phyloP scores from a whole-genome alignment of 2,329 filamentous ascomycete species.

The Aspergillus phoenicis region DNA sequence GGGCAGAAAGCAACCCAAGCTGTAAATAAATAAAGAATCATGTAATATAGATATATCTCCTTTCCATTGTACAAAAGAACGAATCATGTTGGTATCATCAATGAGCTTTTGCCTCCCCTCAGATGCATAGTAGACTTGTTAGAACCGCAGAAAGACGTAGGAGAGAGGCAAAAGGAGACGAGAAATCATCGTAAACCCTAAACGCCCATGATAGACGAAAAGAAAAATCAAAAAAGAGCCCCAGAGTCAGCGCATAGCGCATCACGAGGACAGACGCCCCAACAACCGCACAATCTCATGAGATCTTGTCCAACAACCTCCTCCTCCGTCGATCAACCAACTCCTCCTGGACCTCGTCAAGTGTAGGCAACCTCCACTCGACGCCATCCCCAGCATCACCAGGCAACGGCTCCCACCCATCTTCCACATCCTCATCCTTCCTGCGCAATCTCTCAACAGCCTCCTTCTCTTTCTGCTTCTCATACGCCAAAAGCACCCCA shows the following conservation, averaged over 20 bases:
- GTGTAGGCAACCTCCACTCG: constrained; percentile 78
- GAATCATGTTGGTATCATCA: constrained; percentile 25
- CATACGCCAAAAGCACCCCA: constrained; percentile 75
- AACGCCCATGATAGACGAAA: constrained; percentile 21
- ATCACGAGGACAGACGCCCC: constrained; percentile 4
- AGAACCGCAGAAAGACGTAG: background rate
- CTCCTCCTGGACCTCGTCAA: constrained; percentile 93
- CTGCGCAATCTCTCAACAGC: constrained; percentile 70
- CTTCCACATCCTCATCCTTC: constrained; percentile 60
- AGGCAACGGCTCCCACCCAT: constrained; percentile 81
- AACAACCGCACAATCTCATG: constrained; percentile 32
- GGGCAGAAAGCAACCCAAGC: constrained; percentile 31
- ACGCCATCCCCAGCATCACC: constrained; percentile 83
- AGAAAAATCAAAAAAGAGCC: constrained; percentile 14
- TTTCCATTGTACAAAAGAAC: constrained; percentile 27
- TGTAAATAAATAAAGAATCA: constrained; percentile 23
- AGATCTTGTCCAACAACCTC: constrained; percentile 80
- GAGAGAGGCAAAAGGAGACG: constrained; percentile 10
- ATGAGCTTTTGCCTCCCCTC: constrained; percentile 16
- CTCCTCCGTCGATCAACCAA: constrained; percentile 81
- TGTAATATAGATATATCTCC: constrained; percentile 8
- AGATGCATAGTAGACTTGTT: constrained; percentile 18
- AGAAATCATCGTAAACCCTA: constrained; percentile 17
- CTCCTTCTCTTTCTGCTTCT: constrained; percentile 79
- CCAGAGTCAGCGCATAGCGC: constrained; percentile 1